Evolutionary conservation across 2,329 filamentous ascomycete species (phyloP).

Genomic region (Ambrosiella cleistominuta): DNA sequence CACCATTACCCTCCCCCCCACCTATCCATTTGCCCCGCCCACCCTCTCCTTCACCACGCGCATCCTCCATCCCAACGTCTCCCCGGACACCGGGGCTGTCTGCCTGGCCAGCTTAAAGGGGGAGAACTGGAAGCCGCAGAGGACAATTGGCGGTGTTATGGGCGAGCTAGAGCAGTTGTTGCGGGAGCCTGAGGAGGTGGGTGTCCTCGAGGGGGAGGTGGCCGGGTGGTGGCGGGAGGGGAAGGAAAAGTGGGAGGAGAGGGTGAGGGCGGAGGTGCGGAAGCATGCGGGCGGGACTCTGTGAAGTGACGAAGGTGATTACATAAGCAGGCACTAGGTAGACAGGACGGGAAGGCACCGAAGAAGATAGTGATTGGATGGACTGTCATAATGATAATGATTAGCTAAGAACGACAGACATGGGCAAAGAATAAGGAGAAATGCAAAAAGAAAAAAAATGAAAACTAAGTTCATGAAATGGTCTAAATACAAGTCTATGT

Average conservation of each 20-base stretch:
- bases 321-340: too few species aligned
- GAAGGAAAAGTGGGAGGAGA: conserved; percentile 43
- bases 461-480: not conserved
- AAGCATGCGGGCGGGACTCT: conserved; percentile 1
- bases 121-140: conserved; percentile 84
- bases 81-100: conserved; percentile 93
- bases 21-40: conserved; percentile 99
- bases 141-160: conserved; percentile 57
- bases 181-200: conserved; percentile 68
- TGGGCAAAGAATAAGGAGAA: too few species aligned
- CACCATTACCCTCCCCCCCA: conserved; percentile 96
- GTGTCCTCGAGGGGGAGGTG: conserved; percentile 73
- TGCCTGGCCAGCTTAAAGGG: conserved; percentile 88
- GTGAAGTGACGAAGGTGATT: too few species aligned
- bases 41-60: conserved; percentile 99
- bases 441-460: not conserved
- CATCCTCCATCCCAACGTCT: conserved; percentile 99
- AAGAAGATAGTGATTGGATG: too few species aligned
- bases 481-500: not conserved
- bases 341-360: too few species aligned
- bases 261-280: conserved; percentile 18
- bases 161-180: conserved; percentile 60
- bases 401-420: too few species aligned
- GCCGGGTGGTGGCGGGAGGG: conserved; percentile 67
- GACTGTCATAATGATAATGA: too few species aligned